Base-by-base conservation (phyloP, 1,139 yeast species). In the Taiozyma sp. region DNA sequence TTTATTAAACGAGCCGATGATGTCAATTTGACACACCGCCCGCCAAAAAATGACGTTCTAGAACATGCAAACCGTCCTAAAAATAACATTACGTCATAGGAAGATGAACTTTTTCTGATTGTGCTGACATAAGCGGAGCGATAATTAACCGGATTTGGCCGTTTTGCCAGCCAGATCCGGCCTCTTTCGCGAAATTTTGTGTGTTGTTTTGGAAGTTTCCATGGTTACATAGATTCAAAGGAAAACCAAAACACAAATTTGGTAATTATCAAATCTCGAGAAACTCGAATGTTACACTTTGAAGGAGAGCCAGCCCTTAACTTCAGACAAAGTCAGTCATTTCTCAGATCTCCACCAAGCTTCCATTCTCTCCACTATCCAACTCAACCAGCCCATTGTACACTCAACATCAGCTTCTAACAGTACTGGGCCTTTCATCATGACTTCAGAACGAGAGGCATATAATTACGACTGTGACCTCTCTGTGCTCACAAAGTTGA, bases 401-500 rank as follows among this genome's bases (percentile, higher is more conserved):
- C 26, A 24, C 7, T 24, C 26, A 24, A 24, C 34, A 30, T 13
- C 30, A 6, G 7, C 30, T 3, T 32, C 8, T 4, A 8, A 32
- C 35, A 8, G 35, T 32, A 32, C 35, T 14, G 8, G 34, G 14
- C 35, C 35, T 13, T 32, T 21, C 41, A 37, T 21, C 41, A 37
- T 37, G 41, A 19, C 24, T 16, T 37, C 41, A 37, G n/a, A 37
- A 19, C 24, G 22, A 21, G 41, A 37, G 19, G 24, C 41, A 19
- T 37, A 37, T 19, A n/a, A 28, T 19, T 42, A 47, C 40, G 58
- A 57, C 26, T 47, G 52, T 10, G 58, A 58, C 16, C 45, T 59
- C 9, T 59, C 62, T 2, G 56, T 57, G 3, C 48, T 59, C 24
- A 56, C 61, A 11, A 53, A 52, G 19, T 47, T 59, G 4, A 48